Evolutionary conservation across 345 rosid species (phyloP).

Genomic region (Lepidium aucheri): DNA sequence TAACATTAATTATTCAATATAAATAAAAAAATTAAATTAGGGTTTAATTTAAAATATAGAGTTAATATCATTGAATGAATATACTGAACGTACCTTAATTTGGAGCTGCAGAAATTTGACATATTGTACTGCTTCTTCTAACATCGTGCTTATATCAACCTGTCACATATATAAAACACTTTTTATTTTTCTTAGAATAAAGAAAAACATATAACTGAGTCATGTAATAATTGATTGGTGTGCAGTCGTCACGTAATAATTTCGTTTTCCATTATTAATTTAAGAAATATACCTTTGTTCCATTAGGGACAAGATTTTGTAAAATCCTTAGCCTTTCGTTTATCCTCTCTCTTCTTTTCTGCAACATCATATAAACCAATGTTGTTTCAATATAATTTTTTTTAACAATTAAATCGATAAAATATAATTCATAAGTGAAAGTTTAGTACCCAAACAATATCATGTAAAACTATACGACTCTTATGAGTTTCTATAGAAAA

Average conservation of each 20-base stretch:
- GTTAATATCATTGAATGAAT: background rate
- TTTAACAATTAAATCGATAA: too few relatives aligned
- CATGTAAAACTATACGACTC: too few relatives aligned
- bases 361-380: conserved; percentile 4
- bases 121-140: conserved; percentile 80
- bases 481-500: too few relatives aligned
- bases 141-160: conserved; percentile 92
- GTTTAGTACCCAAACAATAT: too few relatives aligned
- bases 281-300: conserved; percentile 66
- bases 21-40: background rate
- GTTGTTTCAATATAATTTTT: background rate
- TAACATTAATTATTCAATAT: background rate
- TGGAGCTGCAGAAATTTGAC: conserved; percentile 77
- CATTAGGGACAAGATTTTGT: conserved; percentile 74
- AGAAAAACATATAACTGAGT: background rate
- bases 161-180: conserved; percentile 13
- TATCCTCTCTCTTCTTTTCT: conserved; percentile 83
- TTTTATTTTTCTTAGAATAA: background rate
- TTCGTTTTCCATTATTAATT: too few relatives aligned
- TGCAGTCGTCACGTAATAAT: background rate
- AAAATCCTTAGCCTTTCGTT: conserved; percentile 68
- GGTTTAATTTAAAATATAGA: background rate
- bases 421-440: too few relatives aligned
- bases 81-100: conserved; percentile 42
- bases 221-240: background rate